These are phyloP conservation scores for Chaetomiaceae sp. DNA, from an alignment of 2,329 filamentous ascomycete species.

Conservation along the genomic window DNA sequence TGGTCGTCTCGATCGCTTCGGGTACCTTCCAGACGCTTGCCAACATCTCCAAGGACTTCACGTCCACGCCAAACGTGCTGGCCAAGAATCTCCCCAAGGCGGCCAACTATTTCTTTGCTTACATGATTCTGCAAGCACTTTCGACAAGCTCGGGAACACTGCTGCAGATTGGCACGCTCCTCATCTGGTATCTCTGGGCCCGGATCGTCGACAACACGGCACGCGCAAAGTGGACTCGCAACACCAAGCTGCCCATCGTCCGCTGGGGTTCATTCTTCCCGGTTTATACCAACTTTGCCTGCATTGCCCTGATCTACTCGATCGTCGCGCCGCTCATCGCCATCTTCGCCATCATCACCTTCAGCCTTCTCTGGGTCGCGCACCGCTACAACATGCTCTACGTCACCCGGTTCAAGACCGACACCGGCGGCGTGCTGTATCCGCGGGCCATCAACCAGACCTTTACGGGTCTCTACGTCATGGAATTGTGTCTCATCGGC, in stretches of 20 bases:
- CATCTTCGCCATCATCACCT: slow-evolving; percentile 89
- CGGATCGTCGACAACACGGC: slow-evolving; percentile 79
- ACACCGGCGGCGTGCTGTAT: slow-evolving; percentile 90
- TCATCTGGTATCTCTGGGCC: slow-evolving; percentile 77
- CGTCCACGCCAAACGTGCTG: slow-evolving; percentile 64
- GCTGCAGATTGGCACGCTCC: slow-evolving; percentile 73
- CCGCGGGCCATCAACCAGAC: slow-evolving; percentile 91
- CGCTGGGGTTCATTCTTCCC: slow-evolving; percentile 94
- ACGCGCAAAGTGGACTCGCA: slow-evolving; percentile 76
- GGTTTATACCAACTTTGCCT: slow-evolving; percentile 93
- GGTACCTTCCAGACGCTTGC: slow-evolving; percentile 62
- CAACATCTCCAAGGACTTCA: slow-evolving; percentile 52
- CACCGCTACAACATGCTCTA: slow-evolving; percentile 97
- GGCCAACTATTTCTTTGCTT: slow-evolving; percentile 97
- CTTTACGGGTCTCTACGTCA: slow-evolving; percentile 90
- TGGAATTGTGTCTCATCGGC: slow-evolving; percentile 86
- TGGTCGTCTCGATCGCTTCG: slow-evolving; percentile 82
- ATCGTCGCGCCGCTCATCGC: slow-evolving; percentile 87
- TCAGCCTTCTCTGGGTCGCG: slow-evolving; percentile 85
- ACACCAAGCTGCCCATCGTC: slow-evolving; percentile 71
- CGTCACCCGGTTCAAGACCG: slow-evolving; percentile 80
- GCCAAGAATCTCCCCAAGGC: slow-evolving; percentile 78
- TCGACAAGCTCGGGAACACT: slow-evolving; percentile 86
- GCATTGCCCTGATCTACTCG: slow-evolving; percentile 84
- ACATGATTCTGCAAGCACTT: slow-evolving; percentile 92